Conservation (phyloP, 129 eudicot species). For the Pittosporum tobira region DNA sequence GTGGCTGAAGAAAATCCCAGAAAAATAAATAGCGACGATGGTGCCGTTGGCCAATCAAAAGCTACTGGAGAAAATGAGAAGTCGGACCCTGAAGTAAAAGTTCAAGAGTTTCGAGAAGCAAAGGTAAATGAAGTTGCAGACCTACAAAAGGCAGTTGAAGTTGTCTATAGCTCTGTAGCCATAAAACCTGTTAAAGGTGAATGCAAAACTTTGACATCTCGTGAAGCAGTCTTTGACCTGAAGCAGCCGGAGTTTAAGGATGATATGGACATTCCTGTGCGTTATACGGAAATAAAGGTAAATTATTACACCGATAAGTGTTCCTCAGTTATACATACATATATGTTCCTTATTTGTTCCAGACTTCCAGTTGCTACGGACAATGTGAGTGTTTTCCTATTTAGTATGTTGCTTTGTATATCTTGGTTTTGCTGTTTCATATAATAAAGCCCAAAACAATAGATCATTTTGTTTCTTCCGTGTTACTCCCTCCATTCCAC, state of each 20-base stretch:
- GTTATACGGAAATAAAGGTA: neutral
- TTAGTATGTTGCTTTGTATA: too few relatives aligned
- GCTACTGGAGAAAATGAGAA: neutral
- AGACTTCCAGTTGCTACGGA: too few relatives aligned
- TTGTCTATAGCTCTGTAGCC: neutral
- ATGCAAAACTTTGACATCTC: neutral
- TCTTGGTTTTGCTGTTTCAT: too few relatives aligned
- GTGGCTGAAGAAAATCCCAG: neutral
- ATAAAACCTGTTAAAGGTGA: conserved; percentile 12
- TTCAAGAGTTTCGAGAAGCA: neutral
- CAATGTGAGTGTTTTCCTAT: too few relatives aligned
- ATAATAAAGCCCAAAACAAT: too few relatives aligned
- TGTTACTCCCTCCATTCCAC: too few relatives aligned
- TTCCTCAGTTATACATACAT: too few relatives aligned
- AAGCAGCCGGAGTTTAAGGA: neutral
- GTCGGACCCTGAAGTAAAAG: neutral
- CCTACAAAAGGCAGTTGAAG: neutral
- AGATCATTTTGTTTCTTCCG: too few relatives aligned
- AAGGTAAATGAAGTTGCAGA: neutral
- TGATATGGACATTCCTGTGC: neutral
- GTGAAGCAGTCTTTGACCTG: neutral
- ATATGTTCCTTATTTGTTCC: neutral
- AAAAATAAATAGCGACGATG: neutral
- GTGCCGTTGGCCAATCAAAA: neutral
- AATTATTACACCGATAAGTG: neutral